Conservation (phyloP, 192 early-diverging fungal species). For the Umbelopsis sp. region DNA sequence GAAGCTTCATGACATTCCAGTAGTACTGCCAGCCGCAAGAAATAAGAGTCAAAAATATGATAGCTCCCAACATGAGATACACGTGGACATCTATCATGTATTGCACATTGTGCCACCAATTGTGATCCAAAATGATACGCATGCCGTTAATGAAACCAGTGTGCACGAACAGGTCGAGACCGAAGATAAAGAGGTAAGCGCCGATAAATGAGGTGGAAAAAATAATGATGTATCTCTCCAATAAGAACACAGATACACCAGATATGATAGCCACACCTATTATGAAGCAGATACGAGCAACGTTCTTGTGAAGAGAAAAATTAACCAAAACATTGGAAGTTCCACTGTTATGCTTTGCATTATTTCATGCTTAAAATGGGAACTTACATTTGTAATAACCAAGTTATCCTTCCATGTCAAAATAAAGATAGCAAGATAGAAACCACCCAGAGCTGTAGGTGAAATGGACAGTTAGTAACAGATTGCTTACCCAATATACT, state of each 20-base stretch:
- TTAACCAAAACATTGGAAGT: no score
- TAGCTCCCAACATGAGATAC: slow-evolving; percentile 31
- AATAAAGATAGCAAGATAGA: slow-evolving; percentile 39
- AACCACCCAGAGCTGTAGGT: slow-evolving; percentile 29
- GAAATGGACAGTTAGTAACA: neutral
- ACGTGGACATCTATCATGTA: slow-evolving; percentile 26
- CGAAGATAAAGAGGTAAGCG: slow-evolving; percentile 51
- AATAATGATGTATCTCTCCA: slow-evolving; percentile 45
- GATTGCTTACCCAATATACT: neutral
- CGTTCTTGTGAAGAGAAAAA: slow-evolving; percentile 11
- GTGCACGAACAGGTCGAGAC: slow-evolving; percentile 56
- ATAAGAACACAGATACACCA: slow-evolving; percentile 31
- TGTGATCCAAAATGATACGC: slow-evolving; percentile 27
- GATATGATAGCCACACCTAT: slow-evolving; percentile 36
- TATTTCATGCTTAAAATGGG: neutral
- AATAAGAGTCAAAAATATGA: slow-evolving; percentile 18
- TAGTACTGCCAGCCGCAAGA: slow-evolving; percentile 39
- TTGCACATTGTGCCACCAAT: slow-evolving; percentile 25
- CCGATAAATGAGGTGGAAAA: slow-evolving; percentile 51
- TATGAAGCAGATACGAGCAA: slow-evolving; percentile 42
- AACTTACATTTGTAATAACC: slow-evolving; percentile 36
- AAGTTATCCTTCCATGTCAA: slow-evolving; percentile 36
- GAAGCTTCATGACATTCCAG: slow-evolving; percentile 34
- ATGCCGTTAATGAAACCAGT: slow-evolving; percentile 53
- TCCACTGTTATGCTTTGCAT: no score